phyloP scores from a whole-genome alignment of 2,329 filamentous ascomycete genomes.

The Acrodontium crateriforme region DNA sequence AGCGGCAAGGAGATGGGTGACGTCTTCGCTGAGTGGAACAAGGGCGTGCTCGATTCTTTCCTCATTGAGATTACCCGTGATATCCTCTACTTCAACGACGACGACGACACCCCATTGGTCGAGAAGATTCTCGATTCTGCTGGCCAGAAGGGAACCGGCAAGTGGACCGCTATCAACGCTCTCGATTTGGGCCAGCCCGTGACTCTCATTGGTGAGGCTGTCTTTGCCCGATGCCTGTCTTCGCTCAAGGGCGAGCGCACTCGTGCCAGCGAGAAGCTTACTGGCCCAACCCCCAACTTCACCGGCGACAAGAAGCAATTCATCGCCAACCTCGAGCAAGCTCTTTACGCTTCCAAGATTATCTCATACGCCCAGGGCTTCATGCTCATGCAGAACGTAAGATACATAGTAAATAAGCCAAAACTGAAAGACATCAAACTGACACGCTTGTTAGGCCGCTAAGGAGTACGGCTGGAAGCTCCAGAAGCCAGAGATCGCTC shows the following conservation, averaged over 20 bases:
- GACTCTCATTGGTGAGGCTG: conserved; percentile 92
- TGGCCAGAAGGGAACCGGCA: conserved; percentile 98
- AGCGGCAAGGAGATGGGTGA: conserved; percentile 90
- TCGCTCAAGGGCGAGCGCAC: conserved; percentile 87
- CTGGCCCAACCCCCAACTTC: conserved; percentile 67
- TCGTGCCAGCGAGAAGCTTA: conserved; percentile 65
- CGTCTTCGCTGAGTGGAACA: conserved; percentile 93
- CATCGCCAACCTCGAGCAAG: conserved; percentile 95
- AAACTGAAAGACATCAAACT: conserved; percentile 1
- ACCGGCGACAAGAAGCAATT: conserved; percentile 84
- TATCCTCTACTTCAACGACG: conserved; percentile 96
- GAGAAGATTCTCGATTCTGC: conserved; percentile 99
- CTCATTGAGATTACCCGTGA: conserved; percentile 98
- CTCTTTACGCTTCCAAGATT: conserved; percentile 98
- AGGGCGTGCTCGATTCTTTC: conserved; percentile 96
- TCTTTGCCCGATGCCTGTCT: conserved; percentile 87
- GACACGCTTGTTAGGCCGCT: conserved; percentile 53
- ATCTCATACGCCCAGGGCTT: conserved; percentile 99
- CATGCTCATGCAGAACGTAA: conserved; percentile 97
- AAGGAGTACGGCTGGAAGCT: conserved; percentile 97
- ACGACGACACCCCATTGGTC: conserved; percentile 76
- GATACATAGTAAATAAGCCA: conserved; percentile 18
- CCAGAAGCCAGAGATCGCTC: conserved; percentile 98
- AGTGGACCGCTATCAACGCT: conserved; percentile 99
- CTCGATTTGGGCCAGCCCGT: conserved; percentile 98